These are phyloP conservation scores for Pelargonium nanum DNA, from an alignment of 345 rosid species.

Conservation along the genomic window DNA sequence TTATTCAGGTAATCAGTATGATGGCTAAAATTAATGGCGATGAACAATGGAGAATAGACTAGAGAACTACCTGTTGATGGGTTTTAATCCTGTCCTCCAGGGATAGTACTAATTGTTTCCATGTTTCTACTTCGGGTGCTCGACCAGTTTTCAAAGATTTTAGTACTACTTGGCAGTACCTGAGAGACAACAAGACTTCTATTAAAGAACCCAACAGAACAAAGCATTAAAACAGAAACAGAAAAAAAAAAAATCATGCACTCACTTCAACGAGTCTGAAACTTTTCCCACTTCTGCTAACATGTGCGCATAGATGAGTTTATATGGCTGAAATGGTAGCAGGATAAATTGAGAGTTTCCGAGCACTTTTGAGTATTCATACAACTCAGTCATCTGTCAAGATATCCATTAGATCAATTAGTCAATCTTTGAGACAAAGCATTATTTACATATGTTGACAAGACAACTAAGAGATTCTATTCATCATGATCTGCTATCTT, in stretches of 20 bases:
- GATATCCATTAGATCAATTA: constrained; percentile 18
- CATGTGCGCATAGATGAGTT: constrained; percentile 90
- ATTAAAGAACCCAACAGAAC: constrained; percentile 18
- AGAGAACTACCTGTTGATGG: constrained; percentile 55
- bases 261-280: constrained; percentile 91
- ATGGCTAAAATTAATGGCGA: neutral
- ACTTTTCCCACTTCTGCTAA: constrained; percentile 92
- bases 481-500: neutral
- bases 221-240: neutral
- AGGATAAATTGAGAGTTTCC: constrained; percentile 92
- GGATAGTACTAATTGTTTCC: constrained; percentile 47
- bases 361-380: constrained; percentile 85
- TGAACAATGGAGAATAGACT: neutral
- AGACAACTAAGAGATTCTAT: neutral
- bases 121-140: constrained; percentile 53
- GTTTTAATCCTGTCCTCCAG: constrained; percentile 65
- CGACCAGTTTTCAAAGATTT: constrained; percentile 67
- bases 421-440: neutral
- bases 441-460: neutral
- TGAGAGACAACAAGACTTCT: constrained; percentile 13
- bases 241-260: constrained; percentile 4
- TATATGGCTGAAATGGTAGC: constrained; percentile 94
- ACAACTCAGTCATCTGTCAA: constrained; percentile 92
- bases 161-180: constrained; percentile 67
- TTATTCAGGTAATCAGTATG: constrained; percentile 3